Evolutionary conservation across 2,329 filamentous ascomycete species (phyloP), one percentile per base, ranked within the genome.

Genomic region (Coleophoma eucalyptorum): DNA sequence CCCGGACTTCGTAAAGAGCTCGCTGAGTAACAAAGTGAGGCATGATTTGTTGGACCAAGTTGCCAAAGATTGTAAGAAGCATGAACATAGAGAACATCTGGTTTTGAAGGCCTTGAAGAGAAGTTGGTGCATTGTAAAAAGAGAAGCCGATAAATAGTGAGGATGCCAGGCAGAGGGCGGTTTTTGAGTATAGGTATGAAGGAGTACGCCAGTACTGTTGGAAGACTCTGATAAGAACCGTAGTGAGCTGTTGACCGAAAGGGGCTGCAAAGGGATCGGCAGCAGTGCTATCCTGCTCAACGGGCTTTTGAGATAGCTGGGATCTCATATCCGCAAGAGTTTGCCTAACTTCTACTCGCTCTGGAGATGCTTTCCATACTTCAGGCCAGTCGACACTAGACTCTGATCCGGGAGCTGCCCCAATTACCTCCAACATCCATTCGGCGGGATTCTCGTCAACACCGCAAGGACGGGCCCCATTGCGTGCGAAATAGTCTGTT

Each of bases 71-170:
- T 13, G 84, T 89, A 4, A 92, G 73, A 0, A 86, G 86, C 78
- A 91, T 84, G 68, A 93, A 93, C 51, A 87, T 75, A 7, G 85
- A 85, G 69, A 93, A 92, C 3, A 93, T 74, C 13, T 86, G 77
- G 43, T 83, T 86, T 67, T 89, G 86, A 72, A 86, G 81, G 57
- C 86, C 84, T 52, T 84, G 78, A 1, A 72, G 72, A 2, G 79
- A 73, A 50, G 77, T 73, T 0, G 78, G 78, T 0, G 87, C 66
- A 56, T 82, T 75, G 73, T 78, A 89, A 62, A 89, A 89, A 0
- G 84, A 87, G 62, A 89, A 88, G n/a, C 80, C 81, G 55, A 87
- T 86, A 71, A 89, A 89, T 16, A 66, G 54, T 15, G 81, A 55
- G 18, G 74, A 62, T 38, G 73, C 66, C 54, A 76, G 80, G 48